phyloP scores from a whole-genome alignment of 352 stramenopile species.

The Phytophthora pinifolia region DNA sequence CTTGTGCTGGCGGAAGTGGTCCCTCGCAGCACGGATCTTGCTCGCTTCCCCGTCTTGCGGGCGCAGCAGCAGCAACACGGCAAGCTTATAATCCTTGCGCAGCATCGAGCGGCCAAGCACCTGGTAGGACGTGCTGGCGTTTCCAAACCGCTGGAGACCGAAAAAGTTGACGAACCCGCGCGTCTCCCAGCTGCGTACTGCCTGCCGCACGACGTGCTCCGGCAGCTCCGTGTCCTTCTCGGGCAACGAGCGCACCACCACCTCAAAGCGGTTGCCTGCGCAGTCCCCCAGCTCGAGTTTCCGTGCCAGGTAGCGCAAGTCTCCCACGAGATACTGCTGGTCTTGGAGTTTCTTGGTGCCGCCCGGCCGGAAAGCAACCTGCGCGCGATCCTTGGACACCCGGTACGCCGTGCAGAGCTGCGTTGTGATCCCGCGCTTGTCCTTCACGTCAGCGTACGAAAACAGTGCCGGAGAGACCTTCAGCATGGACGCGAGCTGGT shows the following conservation, averaged over 20 bases:
- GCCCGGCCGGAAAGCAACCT: conserved; percentile 41
- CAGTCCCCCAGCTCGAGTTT: conserved; percentile 90
- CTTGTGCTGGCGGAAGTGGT: conserved; percentile 85
- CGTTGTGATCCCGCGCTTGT: conserved; percentile 95
- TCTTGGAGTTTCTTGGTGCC: conserved; percentile 53
- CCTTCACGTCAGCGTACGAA: conserved; percentile 95
- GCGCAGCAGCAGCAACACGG: conserved; percentile 91
- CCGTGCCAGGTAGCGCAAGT: conserved; percentile 89
- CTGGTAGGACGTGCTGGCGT: conserved; percentile 72
- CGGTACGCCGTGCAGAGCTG: conserved; percentile 94
- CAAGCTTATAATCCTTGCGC: conserved; percentile 93
- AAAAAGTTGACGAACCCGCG: conserved; percentile 98
- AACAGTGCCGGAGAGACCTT: conserved; percentile 74
- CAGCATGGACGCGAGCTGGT: conserved; percentile 72
- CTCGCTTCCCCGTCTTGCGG: conserved; percentile 80
- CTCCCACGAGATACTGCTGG: conserved; percentile 87
- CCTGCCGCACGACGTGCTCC: conserved; percentile 27
- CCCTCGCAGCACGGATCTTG: conserved; percentile 74
- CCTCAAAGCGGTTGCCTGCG: conserved; percentile 92
- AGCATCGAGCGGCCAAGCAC: conserved; percentile 91
- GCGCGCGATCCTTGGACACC: conserved; percentile 61
- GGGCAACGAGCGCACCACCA: conserved; percentile 91
- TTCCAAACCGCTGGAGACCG: conserved; percentile 95
- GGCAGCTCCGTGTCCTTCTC: conserved; percentile 49
- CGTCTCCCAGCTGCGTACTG: conserved; percentile 50